Conservation (phyloP, 2,329 filamentous ascomycete genomes). For the Fusarium haematococcum region DNA sequence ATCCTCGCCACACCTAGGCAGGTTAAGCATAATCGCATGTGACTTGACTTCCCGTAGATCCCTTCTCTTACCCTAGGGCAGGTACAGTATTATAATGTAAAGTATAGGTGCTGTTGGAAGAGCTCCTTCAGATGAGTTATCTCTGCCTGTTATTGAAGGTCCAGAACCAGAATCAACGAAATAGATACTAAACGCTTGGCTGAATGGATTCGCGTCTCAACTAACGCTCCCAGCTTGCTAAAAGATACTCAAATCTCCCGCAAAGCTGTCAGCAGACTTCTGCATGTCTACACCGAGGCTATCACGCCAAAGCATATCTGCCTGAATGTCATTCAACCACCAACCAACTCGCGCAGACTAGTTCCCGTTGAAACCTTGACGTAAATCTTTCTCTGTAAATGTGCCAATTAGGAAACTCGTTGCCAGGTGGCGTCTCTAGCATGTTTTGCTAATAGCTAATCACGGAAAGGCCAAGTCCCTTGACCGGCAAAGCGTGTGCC, state of each 20-base stretch:
- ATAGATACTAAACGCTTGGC: background rate
- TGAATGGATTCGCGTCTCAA: background rate
- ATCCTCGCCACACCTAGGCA: background rate
- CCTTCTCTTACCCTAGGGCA: background rate
- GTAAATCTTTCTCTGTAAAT: background rate
- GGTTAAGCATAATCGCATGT: background rate
- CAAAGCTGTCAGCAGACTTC: background rate
- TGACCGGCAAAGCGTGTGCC: background rate
- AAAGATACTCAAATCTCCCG: background rate
- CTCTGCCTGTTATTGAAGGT: background rate
- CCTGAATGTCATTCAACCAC: background rate
- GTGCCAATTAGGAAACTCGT: background rate
- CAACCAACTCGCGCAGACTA: background rate
- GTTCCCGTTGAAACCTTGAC: background rate
- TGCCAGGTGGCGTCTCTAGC: conserved; percentile 1
- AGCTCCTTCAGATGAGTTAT: background rate
- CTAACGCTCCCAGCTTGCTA: background rate
- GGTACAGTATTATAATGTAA: background rate
- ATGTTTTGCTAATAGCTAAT: background rate
- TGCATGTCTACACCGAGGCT: background rate
- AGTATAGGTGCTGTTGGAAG: background rate
- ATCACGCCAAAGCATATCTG: background rate
- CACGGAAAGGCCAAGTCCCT: background rate
- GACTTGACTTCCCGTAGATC: background rate
- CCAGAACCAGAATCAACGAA: background rate